Base-by-base conservation (phyloP, 805 yeast genomes). In the Candida chauliodis region DNA sequence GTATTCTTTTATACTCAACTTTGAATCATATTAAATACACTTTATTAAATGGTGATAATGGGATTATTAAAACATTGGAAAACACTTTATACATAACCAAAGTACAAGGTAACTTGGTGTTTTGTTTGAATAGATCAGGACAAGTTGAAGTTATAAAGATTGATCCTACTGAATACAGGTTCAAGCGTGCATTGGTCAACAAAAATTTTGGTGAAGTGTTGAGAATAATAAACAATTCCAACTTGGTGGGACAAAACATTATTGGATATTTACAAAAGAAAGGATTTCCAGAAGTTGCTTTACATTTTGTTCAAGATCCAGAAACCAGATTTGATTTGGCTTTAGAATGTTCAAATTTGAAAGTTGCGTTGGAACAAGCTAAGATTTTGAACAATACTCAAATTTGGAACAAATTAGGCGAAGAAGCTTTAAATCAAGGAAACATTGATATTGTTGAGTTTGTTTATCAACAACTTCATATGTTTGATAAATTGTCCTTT, bases 201-300 rank as follows among this genome's bases (percentile, higher is more conserved):
- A 84, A 82, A 59, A 88, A 93, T 61, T 91, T 88, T 68, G 79
- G 78, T 49, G 99, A 93, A 64, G 98, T 93, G 14, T 73, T 90
- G 49, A 78, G 96, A 49, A 79, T 93, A 49, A 93, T 93, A 61
- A 81, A 79, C 55, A 79, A 76, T 42, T 90, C 98, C 16, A 89
- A 86, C 54, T 74, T 93, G 56, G 99, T 93, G 37, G 99, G 99
- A 47, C 97, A 95, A 69, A 88, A 90, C 59, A 93, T 93, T 56
- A 90, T 93, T 59, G 93, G 95, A 3, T 93, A 91, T 60, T 74
- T 93, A 54, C 95, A 93, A 61, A 84, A 90, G 69, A 79, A 87
- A 56, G 99, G 99, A 2, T 91, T 84, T 59, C 98, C 99, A 19
- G 99, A 93, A 64, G 81, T 93, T 61, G 99, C 99, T 2, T 73